phyloP scores from a whole-genome alignment of 2,329 filamentous ascomycete species.

The Fusarium sp. region DNA sequence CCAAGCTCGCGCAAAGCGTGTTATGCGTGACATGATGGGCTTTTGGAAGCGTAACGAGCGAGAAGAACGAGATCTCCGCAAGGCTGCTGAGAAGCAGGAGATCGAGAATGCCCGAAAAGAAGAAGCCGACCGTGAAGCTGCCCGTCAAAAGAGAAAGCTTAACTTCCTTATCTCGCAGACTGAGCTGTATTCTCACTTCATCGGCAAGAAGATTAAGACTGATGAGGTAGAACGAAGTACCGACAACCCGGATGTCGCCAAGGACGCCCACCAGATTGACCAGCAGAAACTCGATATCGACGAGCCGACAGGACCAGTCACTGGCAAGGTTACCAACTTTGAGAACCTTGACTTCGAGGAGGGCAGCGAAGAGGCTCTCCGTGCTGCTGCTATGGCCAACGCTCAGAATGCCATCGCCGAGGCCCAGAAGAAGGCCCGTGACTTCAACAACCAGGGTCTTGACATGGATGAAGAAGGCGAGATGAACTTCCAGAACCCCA shows the following conservation, averaged over 20 bases:
- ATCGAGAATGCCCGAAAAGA: slow-evolving; percentile 96
- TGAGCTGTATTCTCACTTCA: slow-evolving; percentile 98
- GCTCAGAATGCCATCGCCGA: slow-evolving; percentile 95
- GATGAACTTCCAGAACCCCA: slow-evolving; percentile 99
- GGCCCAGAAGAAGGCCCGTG: slow-evolving; percentile 90
- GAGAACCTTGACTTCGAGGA: slow-evolving; percentile 96
- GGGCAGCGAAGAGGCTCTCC: slow-evolving; percentile 85
- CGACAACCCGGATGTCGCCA: slow-evolving; percentile 78
- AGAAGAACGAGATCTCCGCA: slow-evolving; percentile 93
- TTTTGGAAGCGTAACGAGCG: slow-evolving; percentile 99
- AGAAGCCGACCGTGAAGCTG: slow-evolving; percentile 96
- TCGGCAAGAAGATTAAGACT: slow-evolving; percentile 99
- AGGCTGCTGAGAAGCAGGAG: slow-evolving; percentile 94
- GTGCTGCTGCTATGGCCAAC: slow-evolving; percentile 90
- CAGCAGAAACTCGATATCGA: slow-evolving; percentile 60
- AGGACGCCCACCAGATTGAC: slow-evolving; percentile 55
- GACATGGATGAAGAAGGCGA: slow-evolving; percentile 91
- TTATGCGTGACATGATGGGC: slow-evolving; percentile 99
- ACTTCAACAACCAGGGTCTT: slow-evolving; percentile 82
- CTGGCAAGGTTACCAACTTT: slow-evolving; percentile 87
- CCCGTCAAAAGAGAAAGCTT: slow-evolving; percentile 96
- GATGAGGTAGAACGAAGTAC: slow-evolving; percentile 92
- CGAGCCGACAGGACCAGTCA: slow-evolving; percentile 64
- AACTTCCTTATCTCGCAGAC: slow-evolving; percentile 99
- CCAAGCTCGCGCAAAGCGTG: slow-evolving; percentile 94